Evolutionary conservation across 2,329 filamentous ascomycete species (phyloP), one percentile per base, ranked within the genome.

Genomic region (Xylaria sp.): DNA sequence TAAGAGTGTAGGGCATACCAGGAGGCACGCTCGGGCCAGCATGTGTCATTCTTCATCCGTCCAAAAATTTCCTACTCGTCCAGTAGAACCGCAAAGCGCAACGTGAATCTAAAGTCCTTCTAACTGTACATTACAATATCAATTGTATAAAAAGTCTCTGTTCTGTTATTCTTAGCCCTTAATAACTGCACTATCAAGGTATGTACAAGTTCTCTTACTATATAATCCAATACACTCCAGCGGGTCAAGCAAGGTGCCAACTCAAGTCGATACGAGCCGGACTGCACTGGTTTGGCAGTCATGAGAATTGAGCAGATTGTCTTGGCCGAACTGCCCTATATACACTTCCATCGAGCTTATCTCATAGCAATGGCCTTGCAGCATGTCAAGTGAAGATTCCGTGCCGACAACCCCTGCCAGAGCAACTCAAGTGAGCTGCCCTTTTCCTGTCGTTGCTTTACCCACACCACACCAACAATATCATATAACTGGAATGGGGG

Each of bases 61-160:
- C n/a, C n/a, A 64, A 71, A 72, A 72, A 68, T 51, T 66, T 68
- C 48, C 28, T 48, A 52, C 49, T 62, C 46, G 36, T 67, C 33
- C n/a, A 62, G 13, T 33, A 43, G 13, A 51, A 52, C 18, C 7
- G 25, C 33, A 41, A 43, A 63, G 63, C 39, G 33, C 57, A 52
- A 64, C 51, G 25, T 54, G 41, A 62, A 60, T 31, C 52, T 56
- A 15, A 57, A 51, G 15, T n/a, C 36, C 67, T 18, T 55, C 28
- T 28, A 5, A 65, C 41, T 69, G 61, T 64, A 67, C 52, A 71
- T 64, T 62, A 48, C 61, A 58, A 31, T 46, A 23, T 46, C 54
- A 20, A 61, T 55, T 67, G 46, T 55, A 67, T 57, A 48, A 54
- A 52, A 33, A 31, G 7, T 49, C 41, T 46, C 12, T 49, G 15